Percentiles rank a stretch among this genome's conserved stretches.
phyloP scores from a whole-genome alignment of 2,329 filamentous ascomycete species.

The Epichloe festucae region DNA sequence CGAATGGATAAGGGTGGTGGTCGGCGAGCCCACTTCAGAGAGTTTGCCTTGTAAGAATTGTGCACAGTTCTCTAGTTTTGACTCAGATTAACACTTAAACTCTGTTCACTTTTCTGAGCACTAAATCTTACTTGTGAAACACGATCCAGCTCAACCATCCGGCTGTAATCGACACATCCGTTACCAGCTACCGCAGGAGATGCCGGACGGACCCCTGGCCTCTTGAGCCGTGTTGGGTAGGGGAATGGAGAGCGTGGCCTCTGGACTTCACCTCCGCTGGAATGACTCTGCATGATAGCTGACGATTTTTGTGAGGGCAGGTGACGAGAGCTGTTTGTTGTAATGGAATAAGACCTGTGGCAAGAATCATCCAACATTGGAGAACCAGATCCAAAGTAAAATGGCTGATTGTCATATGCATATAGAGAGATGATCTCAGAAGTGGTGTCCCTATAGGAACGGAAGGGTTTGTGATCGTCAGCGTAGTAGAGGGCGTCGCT shows the following conservation, averaged over 20 bases:
- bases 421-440: conserved; percentile 46
- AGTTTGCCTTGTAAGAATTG: conserved; percentile 27
- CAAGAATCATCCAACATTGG: conserved; percentile 32
- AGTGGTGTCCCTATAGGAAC: conserved; percentile 36
- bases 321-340: conserved; percentile 33
- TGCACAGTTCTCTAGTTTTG: conserved; percentile 30
- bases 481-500: conserved; percentile 19
- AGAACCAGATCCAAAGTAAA: conserved; percentile 28
- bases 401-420: conserved; percentile 35
- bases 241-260: conserved; percentile 46
- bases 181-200: conserved; percentile 37
- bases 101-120: not conserved
- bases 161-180: conserved; percentile 34
- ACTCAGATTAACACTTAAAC: conserved; percentile 6
- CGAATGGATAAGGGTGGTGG: conserved; percentile 27
- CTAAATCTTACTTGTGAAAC: conserved; percentile 28
- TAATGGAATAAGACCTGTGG: conserved; percentile 42
- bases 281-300: conserved; percentile 33
- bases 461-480: conserved; percentile 31
- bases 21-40: conserved; percentile 22
- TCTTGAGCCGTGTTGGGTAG: conserved; percentile 43
- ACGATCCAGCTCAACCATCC: conserved; percentile 37
- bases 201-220: conserved; percentile 35
- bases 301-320: conserved; percentile 35
- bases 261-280: conserved; percentile 29